Percentiles rank a stretch among this genome's conserved stretches.
These are phyloP conservation scores for Achaetomiella virescens DNA, from an alignment of 495 filamentous ascomycete species.

Conservation along the genomic window DNA sequence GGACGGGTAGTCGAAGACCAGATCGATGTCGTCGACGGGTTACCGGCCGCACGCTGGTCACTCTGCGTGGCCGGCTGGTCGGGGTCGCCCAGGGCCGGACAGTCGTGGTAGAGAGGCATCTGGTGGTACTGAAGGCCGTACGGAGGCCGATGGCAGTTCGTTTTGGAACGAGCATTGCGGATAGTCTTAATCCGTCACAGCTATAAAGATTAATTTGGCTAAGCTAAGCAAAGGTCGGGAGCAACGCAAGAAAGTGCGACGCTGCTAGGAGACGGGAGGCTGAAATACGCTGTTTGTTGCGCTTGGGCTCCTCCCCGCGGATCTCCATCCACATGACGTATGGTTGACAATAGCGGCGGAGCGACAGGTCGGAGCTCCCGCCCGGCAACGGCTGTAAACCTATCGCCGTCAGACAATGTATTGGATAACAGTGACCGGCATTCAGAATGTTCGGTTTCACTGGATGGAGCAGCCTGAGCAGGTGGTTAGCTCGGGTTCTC, in stretches of 20 bases:
- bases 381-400: neutral
- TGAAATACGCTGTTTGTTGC: neutral
- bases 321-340: constrained; percentile 4
- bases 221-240: neutral
- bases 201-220: neutral
- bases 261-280: neutral
- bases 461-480: neutral
- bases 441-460: neutral
- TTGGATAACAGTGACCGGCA: neutral
- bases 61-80: neutral
- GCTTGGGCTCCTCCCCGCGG: neutral
- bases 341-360: neutral
- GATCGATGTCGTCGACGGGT: constrained; percentile 20
- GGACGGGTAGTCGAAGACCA: constrained; percentile 27
- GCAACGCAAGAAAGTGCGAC: neutral
- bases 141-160: neutral
- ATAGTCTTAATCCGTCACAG: neutral
- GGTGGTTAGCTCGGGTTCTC: no score
- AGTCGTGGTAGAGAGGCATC: constrained; percentile 9
- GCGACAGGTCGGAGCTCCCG: neutral
- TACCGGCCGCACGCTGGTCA: neutral
- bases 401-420: neutral
- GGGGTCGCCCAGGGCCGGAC: neutral
- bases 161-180: neutral
- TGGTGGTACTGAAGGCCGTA: neutral